Evolutionary conservation across 352 stramenopile species (phyloP), one percentile per base, ranked within the genome.

Genomic region (Saprolegnia parasitica): DNA sequence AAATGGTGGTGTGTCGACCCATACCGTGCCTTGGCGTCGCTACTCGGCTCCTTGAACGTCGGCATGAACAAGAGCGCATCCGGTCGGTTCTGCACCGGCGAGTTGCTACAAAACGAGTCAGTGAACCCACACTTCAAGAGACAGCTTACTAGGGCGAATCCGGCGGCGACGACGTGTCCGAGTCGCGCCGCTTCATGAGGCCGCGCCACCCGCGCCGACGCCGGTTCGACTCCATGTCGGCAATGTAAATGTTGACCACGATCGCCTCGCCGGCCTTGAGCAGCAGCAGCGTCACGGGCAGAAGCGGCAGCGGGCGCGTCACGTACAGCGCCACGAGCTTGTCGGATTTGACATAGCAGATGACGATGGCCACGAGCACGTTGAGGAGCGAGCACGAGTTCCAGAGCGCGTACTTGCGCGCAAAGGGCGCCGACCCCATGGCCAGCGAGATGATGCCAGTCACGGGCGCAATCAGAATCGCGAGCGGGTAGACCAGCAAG

Each of bases 241-340:
- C 85, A 50, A 93, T 89, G 68, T 90, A 89, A 29, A 81, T 79
- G 60, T 93, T 83, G 3, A 93, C 76, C 9, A 91, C 63, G 32
- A 81, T 87, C 6, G 80, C 83, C 75, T 90, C 78, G 26, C 79
- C 83, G n/a, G 73, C 70, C 65, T 93, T 93, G 40, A 91, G 65
- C 18, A 77, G 73, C 72, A 93, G 78, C 26, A 76, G 77, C 56
- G 90, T 86, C 39, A 79, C 74, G 20, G 85, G 85, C n/a, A 93
- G 70, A 35, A 93, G 56, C 21, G 85, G 85, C 50, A 93, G 20
- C 11, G 85, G 83, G 3, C 81, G 79, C 4, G 85, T 85, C 73
- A 93, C 90, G 81, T 84, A 93, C n/a, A 83, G 85, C 11, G 85
- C 85, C 6, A 93, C 83, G 37, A 93, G 77, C 24, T 79, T 83